These are phyloP conservation scores for Monilinia vaccinii-corymbosi DNA, from an alignment of 2,329 filamentous ascomycete genomes.

Conservation along the genomic window DNA sequence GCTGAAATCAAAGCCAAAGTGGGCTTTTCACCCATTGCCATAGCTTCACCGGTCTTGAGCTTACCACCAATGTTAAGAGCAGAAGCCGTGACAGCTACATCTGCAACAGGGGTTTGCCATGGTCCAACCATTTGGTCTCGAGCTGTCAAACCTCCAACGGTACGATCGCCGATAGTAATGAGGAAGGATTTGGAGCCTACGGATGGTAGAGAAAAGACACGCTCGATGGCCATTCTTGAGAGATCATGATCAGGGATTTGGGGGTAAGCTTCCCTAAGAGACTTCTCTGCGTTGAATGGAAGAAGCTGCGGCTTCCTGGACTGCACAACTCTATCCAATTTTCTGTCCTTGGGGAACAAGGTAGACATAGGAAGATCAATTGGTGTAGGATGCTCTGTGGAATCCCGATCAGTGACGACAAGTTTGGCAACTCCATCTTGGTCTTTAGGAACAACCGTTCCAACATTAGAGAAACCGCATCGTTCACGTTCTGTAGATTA, in stretches of 20 bases:
- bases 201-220: conserved; percentile 75
- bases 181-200: conserved; percentile 97
- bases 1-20: conserved; percentile 82
- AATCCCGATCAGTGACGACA: conserved; percentile 73
- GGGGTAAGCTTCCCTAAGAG: conserved; percentile 48
- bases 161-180: conserved; percentile 91
- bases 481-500: conserved; percentile 58
- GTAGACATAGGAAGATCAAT: conserved; percentile 87
- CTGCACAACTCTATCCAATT: conserved; percentile 65
- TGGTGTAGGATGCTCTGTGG: conserved; percentile 61
- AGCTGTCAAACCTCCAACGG: conserved; percentile 79
- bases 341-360: conserved; percentile 80
- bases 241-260: conserved; percentile 32
- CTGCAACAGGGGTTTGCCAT: conserved; percentile 90
- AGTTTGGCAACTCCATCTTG: conserved; percentile 60
- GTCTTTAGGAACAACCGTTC: conserved; percentile 57
- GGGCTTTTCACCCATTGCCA: conserved; percentile 94
- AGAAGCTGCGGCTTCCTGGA: conserved; percentile 59
- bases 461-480: conserved; percentile 88
- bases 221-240: conserved; percentile 58
- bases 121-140: conserved; percentile 94
- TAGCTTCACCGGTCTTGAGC: conserved; percentile 79
- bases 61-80: conserved; percentile 60
- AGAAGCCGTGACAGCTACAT: conserved; percentile 86
- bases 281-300: conserved; percentile 59